Evolutionary conservation across 129 eudicot genomes (phyloP).

Genomic region (Saposhnikovia divaricata): DNA sequence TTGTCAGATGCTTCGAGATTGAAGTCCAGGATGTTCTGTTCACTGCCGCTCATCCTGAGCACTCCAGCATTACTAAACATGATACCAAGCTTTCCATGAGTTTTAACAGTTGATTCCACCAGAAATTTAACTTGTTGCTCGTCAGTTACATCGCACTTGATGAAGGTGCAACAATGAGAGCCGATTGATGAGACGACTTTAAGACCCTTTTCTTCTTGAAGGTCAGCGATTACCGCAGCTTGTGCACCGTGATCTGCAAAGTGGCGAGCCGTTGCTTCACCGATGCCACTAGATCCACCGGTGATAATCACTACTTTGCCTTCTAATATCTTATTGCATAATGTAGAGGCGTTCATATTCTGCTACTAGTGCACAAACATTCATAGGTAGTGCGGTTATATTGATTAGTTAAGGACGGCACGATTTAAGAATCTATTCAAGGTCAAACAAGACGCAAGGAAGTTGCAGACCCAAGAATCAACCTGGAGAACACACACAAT

Average conservation of each 20-base stretch:
- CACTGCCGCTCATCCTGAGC: not conserved
- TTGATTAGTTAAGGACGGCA: not conserved
- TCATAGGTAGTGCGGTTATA: not conserved
- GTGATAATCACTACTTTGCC: slow-evolving; percentile 11
- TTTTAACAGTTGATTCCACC: slow-evolving; percentile 21
- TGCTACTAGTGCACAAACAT: not conserved
- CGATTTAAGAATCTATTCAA: not conserved
- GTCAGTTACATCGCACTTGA: slow-evolving; percentile 21
- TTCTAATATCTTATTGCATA: not conserved
- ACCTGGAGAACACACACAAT: not conserved
- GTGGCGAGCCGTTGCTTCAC: slow-evolving; percentile 2
- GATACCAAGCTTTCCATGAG: slow-evolving; percentile 22
- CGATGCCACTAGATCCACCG: slow-evolving; percentile 5
- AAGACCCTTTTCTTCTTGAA: slow-evolving; percentile 18
- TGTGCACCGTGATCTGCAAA: slow-evolving; percentile 17
- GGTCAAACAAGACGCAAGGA: not conserved
- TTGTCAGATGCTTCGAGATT: slow-evolving; percentile 5
- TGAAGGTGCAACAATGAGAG: slow-evolving; percentile 20
- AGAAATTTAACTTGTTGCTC: slow-evolving; percentile 20
- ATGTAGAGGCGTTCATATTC: not conserved
- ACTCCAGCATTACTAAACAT: slow-evolving; percentile 33
- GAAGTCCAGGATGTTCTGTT: slow-evolving; percentile 15
- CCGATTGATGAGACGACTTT: slow-evolving; percentile 18
- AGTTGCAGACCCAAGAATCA: not conserved
- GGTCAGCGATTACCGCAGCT: slow-evolving; percentile 20